Evolutionary conservation across 257 asterid species (phyloP).

Genomic region (Przewalskia tangutica): DNA sequence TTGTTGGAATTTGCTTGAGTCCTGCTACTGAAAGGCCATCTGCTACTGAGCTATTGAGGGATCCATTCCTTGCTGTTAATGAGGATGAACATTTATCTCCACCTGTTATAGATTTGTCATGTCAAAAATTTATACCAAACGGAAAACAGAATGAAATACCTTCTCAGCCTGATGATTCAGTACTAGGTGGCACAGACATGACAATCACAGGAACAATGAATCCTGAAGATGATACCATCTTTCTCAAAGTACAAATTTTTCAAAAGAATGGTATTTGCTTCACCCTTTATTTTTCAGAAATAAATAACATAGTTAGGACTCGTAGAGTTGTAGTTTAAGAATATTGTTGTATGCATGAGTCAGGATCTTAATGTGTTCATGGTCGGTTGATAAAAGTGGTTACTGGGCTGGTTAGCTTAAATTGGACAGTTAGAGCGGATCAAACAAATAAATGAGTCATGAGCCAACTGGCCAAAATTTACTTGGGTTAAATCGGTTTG

Average conservation of each 20-base stretch:
- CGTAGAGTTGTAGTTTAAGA: not conserved
- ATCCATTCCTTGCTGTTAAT: slow-evolving; percentile 50
- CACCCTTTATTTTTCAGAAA: not conserved
- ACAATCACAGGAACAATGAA: slow-evolving; percentile 57
- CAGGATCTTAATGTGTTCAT: not conserved
- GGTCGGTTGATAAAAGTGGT: not conserved
- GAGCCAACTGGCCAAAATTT: not conserved
- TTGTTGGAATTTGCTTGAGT: slow-evolving; percentile 63
- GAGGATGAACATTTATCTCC: slow-evolving; percentile 21
- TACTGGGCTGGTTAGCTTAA: not conserved
- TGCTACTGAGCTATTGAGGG: slow-evolving; percentile 49
- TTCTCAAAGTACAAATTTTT: slow-evolving; percentile 63
- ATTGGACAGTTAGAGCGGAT: not conserved
- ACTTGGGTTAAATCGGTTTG: not conserved
- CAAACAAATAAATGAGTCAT: not conserved
- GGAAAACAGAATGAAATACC: not conserved
- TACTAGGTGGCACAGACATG: slow-evolving; percentile 36
- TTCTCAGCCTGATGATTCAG: not conserved
- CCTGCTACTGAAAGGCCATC: slow-evolving; percentile 52
- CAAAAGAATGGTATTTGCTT: slow-evolving; percentile 38
- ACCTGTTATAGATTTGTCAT: slow-evolving; percentile 10
- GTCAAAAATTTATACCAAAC: slow-evolving; percentile 4
- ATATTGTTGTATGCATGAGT: not conserved
- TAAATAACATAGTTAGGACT: not conserved
- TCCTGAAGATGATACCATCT: slow-evolving; percentile 51